Percentiles rank a stretch among this genome's conserved stretches.
phyloP scores from a whole-genome alignment of 768 basidiomycete genomes.

The Naganishia randhawae region DNA sequence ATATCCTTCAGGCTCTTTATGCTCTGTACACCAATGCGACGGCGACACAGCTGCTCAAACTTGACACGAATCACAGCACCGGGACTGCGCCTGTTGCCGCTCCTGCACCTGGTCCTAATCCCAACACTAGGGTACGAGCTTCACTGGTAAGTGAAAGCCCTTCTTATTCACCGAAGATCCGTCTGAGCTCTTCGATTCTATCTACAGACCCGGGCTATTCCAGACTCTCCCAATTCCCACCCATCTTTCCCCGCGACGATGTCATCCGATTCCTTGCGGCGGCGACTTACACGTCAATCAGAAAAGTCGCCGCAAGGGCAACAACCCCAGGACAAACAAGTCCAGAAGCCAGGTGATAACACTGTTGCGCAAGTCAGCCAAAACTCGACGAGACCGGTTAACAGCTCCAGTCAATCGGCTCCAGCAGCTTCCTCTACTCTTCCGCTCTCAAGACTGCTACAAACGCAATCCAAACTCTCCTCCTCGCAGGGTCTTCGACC shows the following conservation, averaged over 20 bases:
- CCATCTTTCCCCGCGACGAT: slow-evolving; percentile 13
- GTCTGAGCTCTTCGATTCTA: not conserved
- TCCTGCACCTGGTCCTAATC: slow-evolving; percentile 10
- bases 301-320: not conserved
- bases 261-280: slow-evolving; percentile 17
- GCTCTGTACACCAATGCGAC: slow-evolving; percentile 19
- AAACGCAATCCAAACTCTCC: slow-evolving; percentile 13
- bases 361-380: not conserved
- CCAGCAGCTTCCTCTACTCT: not conserved
- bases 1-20: slow-evolving; percentile 14
- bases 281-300: slow-evolving; percentile 7
- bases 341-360: not conserved
- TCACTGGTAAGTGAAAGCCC: not conserved
- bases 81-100: not conserved
- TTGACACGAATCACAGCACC: not conserved
- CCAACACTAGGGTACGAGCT: slow-evolving; percentile 9
- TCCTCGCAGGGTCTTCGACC: slow-evolving; percentile 11
- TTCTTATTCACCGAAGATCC: not conserved
- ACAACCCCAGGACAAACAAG: not conserved
- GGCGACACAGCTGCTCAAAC: slow-evolving; percentile 14
- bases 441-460: slow-evolving; percentile 16
- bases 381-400: not conserved
- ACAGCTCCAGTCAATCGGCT: not conserved
- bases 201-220: slow-evolving; percentile 3
- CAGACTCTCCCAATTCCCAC: slow-evolving; percentile 10